A percentile compares a stretch with the other conserved stretches of the same genome.
phyloP scores from a whole-genome alignment of 192 early-diverging fungal genomes.

The Oehlia diaphana region DNA sequence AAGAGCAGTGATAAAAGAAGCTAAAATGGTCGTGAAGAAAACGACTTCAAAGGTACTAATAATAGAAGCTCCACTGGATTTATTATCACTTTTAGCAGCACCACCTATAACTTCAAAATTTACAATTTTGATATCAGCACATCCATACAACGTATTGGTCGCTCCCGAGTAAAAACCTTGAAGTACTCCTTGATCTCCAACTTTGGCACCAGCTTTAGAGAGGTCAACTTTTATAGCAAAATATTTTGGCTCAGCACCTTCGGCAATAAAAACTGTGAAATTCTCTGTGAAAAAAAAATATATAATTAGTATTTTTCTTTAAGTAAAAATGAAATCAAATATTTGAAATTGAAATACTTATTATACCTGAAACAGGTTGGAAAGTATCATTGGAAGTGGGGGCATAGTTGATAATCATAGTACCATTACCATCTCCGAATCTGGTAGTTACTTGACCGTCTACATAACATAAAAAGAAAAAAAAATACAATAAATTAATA shows the following conservation, averaged over 20 bases:
- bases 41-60: too few relatives aligned
- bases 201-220: neutral
- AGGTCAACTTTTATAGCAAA: neutral
- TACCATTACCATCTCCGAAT: neutral
- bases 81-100: too few relatives aligned
- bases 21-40: too few relatives aligned
- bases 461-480: too few relatives aligned
- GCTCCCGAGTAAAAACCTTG: neutral
- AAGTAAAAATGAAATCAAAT: neutral
- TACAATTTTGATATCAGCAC: conserved; percentile 18
- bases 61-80: too few relatives aligned
- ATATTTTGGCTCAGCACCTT: neutral
- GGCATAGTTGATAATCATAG: neutral
- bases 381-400: neutral
- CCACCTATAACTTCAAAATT: too few relatives aligned
- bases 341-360: neutral
- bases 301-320: neutral
- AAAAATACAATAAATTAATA: too few relatives aligned
- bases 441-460: neutral
- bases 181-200: conserved; percentile 14
- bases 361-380: neutral
- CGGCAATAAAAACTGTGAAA: neutral
- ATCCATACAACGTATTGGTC: neutral
- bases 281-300: neutral
- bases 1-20: too few relatives aligned